A percentile compares a stretch with the other conserved stretches of the same genome.
phyloP scores from a whole-genome alignment of 208 protist species.

The Trypanosoma cruzi region DNA sequence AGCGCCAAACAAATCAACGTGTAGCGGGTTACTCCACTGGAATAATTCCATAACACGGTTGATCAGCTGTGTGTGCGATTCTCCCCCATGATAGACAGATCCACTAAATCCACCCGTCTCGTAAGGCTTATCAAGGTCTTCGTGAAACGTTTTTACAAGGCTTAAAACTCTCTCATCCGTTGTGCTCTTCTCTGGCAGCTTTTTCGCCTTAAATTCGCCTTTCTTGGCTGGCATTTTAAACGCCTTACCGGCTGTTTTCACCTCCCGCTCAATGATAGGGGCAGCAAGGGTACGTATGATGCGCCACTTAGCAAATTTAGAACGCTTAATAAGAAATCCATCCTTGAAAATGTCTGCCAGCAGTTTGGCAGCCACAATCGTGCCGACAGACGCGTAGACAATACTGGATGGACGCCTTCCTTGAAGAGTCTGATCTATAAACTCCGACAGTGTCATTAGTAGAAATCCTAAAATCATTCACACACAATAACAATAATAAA shows the following conservation, averaged over 20 bases:
- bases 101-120: slow-evolving; percentile 86
- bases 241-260: slow-evolving; percentile 34
- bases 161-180: slow-evolving; percentile 63
- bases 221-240: slow-evolving; percentile 75
- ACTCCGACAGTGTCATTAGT: slow-evolving; percentile 47
- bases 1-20: slow-evolving; percentile 95
- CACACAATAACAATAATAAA: slow-evolving; percentile 22
- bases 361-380: slow-evolving; percentile 36
- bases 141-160: slow-evolving; percentile 52
- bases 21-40: slow-evolving; percentile 96
- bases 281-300: slow-evolving; percentile 50
- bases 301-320: slow-evolving; percentile 54
- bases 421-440: slow-evolving; percentile 58
- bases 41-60: slow-evolving; percentile 91
- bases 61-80: slow-evolving; percentile 78
- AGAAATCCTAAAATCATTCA: slow-evolving; percentile 8
- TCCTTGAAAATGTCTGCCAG: slow-evolving; percentile 43
- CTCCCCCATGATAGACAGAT: slow-evolving; percentile 94
- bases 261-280: slow-evolving; percentile 57
- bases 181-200: slow-evolving; percentile 54
- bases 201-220: slow-evolving; percentile 69
- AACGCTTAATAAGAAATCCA: slow-evolving; percentile 58
- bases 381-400: slow-evolving; percentile 52
- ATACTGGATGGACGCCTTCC: slow-evolving; percentile 59
- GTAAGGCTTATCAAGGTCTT: slow-evolving; percentile 73